These are phyloP conservation scores for Chlorociboria aeruginascens DNA, from an alignment of 495 filamentous ascomycete genomes.

Conservation along the genomic window DNA sequence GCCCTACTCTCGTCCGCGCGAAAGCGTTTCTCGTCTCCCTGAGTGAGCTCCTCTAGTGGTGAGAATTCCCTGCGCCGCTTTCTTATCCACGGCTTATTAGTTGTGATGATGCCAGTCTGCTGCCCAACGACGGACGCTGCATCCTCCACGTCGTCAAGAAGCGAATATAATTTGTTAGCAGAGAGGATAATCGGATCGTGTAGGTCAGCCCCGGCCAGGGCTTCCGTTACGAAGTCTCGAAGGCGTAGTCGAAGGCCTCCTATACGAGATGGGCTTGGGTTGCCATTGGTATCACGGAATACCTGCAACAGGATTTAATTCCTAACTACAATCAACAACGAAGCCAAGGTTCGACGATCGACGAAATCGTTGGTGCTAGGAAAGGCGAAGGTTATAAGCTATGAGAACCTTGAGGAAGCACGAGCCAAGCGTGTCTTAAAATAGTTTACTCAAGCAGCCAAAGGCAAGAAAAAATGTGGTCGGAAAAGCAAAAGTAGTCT, in stretches of 20 bases:
- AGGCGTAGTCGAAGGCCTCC: conserved; percentile 2
- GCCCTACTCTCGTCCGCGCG: not conserved
- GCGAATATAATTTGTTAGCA: not conserved
- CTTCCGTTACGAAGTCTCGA: conserved; percentile 2
- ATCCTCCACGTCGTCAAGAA: conserved; percentile 1
- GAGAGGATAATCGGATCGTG: not conserved
- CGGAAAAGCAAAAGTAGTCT: not conserved
- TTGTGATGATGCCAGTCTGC: conserved; percentile 1
- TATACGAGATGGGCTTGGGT: not conserved
- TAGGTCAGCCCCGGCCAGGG: not conserved
- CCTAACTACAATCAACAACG: conserved; percentile 18
- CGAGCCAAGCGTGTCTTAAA: too few relatives aligned
- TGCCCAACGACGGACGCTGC: conserved; percentile 1
- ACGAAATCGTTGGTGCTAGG: conserved; percentile 13
- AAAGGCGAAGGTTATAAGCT: too few relatives aligned
- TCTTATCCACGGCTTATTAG: not conserved
- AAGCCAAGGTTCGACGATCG: conserved; percentile 18
- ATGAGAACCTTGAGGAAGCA: too few relatives aligned
- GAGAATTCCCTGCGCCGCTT: conserved; percentile 1
- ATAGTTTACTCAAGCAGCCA: too few relatives aligned
- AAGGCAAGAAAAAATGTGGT: not conserved
- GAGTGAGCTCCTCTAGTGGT: not conserved
- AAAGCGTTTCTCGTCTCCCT: conserved; percentile 1
- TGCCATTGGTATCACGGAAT: conserved; percentile 4
- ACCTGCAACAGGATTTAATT: conserved; percentile 3